A percentile compares a stretch with the other conserved stretches of the same genome.
These are phyloP conservation scores for Candida orba DNA, from an alignment of 805 yeast species.

Conservation along the genomic window DNA sequence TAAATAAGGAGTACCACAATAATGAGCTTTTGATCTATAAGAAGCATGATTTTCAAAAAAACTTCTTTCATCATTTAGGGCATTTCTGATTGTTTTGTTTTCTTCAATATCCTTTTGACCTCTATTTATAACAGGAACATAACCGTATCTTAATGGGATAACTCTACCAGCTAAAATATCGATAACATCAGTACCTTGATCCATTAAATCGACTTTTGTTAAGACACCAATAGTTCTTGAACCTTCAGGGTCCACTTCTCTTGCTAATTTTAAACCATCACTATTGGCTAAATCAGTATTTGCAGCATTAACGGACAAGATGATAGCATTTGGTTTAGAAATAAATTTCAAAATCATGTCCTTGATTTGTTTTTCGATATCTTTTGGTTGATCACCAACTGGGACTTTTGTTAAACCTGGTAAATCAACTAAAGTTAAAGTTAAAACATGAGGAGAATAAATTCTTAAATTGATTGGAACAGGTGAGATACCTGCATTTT, in stretches of 20 bases:
- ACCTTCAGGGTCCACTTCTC: conserved; percentile 98
- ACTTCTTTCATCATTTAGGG: conserved; percentile 69
- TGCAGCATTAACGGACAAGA: conserved; percentile 91
- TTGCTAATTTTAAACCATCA: conserved; percentile 91
- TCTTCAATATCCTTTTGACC: conserved; percentile 94
- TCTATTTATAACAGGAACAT: conserved; percentile 94
- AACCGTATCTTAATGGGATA: conserved; percentile 90
- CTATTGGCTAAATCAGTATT: conserved; percentile 96
- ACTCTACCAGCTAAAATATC: conserved; percentile 94
- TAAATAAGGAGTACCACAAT: conserved; percentile 96
- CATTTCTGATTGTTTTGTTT: conserved; percentile 81
- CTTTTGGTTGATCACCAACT: conserved; percentile 97
- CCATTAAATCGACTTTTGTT: conserved; percentile 96
- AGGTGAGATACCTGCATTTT: conserved; percentile 83
- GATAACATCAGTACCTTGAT: conserved; percentile 93
- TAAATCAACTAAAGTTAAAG: conserved; percentile 89
- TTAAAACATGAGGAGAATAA: conserved; percentile 88
- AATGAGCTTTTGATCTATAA: conserved; percentile 87
- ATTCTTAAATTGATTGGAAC: conserved; percentile 90
- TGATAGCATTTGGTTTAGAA: conserved; percentile 91
- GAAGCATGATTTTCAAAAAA: conserved; percentile 88
- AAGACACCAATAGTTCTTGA: conserved; percentile 92
- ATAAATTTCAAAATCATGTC: conserved; percentile 91
- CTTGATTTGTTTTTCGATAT: conserved; percentile 89
- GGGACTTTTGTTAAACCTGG: conserved; percentile 99